Evolutionary conservation across 176 grass and related monocot species (phyloP).

Genomic region (Oryza coarctata): DNA sequence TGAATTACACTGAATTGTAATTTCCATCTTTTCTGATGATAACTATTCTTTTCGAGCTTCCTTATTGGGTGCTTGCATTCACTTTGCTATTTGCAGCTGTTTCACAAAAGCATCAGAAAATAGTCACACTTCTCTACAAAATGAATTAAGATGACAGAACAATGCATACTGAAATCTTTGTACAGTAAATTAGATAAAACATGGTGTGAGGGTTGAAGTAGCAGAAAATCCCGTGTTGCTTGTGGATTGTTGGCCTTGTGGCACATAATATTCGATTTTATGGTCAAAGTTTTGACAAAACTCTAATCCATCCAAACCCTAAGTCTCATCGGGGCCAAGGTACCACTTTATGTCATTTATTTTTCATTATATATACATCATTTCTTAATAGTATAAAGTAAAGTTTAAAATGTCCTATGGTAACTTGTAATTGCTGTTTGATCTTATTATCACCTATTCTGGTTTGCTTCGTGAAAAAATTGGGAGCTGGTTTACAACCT

Average conservation of each 20-base stretch:
- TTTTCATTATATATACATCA: neutral
- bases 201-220: neutral
- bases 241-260: neutral
- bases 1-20: neutral
- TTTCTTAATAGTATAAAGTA: neutral
- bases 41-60: neutral
- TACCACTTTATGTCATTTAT: neutral
- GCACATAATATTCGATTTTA: neutral
- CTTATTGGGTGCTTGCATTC: neutral
- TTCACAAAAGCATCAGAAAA: neutral
- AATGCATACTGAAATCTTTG: neutral
- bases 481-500: neutral
- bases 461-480: no score
- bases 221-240: neutral
- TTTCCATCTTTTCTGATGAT: neutral
- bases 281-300: neutral
- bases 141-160: neutral
- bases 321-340: neutral
- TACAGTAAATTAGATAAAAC: no score
- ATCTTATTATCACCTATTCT: neutral
- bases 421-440: neutral
- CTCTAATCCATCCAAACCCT: neutral
- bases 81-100: neutral
- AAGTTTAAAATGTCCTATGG: neutral
- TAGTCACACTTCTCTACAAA: neutral